These are phyloP conservation scores for Amylocarpus encephaloides DNA, from an alignment of 2,329 filamentous ascomycete genomes.

Conservation along the genomic window DNA sequence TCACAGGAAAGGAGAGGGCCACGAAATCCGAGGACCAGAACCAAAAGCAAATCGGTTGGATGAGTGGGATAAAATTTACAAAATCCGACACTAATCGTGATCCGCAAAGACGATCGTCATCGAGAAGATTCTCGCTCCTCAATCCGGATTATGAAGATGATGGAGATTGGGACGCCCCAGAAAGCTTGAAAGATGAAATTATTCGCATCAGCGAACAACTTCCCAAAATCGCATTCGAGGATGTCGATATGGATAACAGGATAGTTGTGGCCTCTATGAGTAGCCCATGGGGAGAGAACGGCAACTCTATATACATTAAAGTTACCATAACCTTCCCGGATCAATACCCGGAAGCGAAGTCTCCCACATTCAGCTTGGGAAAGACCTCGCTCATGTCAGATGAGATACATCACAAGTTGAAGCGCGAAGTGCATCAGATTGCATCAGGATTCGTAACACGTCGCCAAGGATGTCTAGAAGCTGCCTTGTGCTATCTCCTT, in stretches of 20 bases:
- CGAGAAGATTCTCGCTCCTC: constrained; percentile 28
- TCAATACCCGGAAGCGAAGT: constrained; percentile 50
- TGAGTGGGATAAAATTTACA: constrained; percentile 61
- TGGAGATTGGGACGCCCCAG: constrained; percentile 49
- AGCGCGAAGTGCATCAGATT: constrained; percentile 50
- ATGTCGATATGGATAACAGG: constrained; percentile 56
- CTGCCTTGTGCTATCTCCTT: constrained; percentile 55
- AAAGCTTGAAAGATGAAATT: constrained; percentile 59
- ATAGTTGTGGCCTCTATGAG: constrained; percentile 55
- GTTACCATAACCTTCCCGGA: constrained; percentile 54
- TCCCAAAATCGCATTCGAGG: constrained; percentile 58
- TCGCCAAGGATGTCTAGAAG: constrained; percentile 56
- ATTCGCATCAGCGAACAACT: constrained; percentile 55
- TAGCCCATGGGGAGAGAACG: constrained; percentile 55
- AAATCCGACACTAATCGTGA: constrained; percentile 21
- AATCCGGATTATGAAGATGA: constrained; percentile 31
- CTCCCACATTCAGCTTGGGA: constrained; percentile 54
- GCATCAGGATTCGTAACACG: constrained; percentile 49
- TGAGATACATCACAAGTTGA: constrained; percentile 46
- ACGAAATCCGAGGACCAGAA: constrained; percentile 31
- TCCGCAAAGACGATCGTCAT: constrained; percentile 18
- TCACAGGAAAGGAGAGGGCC: constrained; percentile 28
- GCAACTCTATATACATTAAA: constrained; percentile 54
- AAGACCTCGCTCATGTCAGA: constrained; percentile 57
- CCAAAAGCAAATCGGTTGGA: constrained; percentile 60